These are phyloP conservation scores for Alternaria triticimaculans DNA, from an alignment of 2,329 filamentous ascomycete genomes.

Conservation along the genomic window DNA sequence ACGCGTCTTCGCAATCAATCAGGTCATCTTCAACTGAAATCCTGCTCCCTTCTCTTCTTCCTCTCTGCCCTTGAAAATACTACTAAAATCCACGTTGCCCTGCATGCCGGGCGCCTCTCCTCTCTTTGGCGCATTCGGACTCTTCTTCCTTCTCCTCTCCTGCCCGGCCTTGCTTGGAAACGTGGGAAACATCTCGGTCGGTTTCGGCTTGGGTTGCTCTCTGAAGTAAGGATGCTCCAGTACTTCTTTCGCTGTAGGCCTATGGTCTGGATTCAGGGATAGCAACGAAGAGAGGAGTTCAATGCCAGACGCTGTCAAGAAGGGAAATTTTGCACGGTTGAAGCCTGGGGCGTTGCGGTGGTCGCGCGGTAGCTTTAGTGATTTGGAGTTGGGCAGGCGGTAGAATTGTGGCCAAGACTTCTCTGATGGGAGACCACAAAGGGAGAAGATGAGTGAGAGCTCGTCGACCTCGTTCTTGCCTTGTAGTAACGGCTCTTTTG, in stretches of 20 bases:
- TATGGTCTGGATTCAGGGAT: constrained; percentile 72
- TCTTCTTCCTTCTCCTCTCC: constrained; percentile 76
- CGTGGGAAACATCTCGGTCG: constrained; percentile 91
- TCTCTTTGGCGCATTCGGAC: constrained; percentile 82
- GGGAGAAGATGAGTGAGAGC: constrained; percentile 78
- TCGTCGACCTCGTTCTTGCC: constrained; percentile 94
- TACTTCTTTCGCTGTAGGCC: constrained; percentile 76
- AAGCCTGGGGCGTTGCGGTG: constrained; percentile 55
- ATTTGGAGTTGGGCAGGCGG: constrained; percentile 83
- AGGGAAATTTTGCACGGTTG: constrained; percentile 79
- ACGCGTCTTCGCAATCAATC: constrained; percentile 4
- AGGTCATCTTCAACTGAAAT: constrained; percentile 50
- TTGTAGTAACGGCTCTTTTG: constrained; percentile 80
- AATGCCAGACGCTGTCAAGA: constrained; percentile 77
- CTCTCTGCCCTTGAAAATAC: constrained; percentile 57
- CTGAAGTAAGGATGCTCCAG: constrained; percentile 83
- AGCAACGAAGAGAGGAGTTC: constrained; percentile 73
- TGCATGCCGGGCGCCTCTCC: constrained; percentile 63
- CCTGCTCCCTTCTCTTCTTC: constrained; percentile 57
- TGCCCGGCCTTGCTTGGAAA: constrained; percentile 95
- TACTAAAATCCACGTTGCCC: constrained; percentile 57
- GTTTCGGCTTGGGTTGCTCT: constrained; percentile 89
- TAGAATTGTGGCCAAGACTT: constrained; percentile 86
- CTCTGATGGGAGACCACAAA: constrained; percentile 85
- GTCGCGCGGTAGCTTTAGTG: constrained; percentile 67